Evolutionary conservation across 257 asterid species (phyloP).

Genomic region (Osmanthus fragrans): DNA sequence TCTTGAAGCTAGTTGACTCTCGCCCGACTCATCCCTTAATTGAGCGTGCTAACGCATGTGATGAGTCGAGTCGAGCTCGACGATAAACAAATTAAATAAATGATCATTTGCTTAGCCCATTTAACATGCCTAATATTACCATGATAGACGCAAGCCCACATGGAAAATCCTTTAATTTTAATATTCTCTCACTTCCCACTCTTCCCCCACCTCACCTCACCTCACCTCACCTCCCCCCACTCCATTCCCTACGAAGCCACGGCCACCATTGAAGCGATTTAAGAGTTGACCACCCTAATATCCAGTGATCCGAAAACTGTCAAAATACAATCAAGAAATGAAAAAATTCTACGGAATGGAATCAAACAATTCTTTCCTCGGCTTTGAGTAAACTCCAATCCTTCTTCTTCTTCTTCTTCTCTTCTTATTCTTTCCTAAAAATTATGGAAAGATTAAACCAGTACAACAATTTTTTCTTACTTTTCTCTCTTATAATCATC

Average conservation of each 20-base stretch:
- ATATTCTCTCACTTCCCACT: no score
- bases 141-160: background rate
- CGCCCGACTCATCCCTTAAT: no score
- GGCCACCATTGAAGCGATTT: background rate
- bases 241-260: no score
- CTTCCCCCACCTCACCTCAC: background rate
- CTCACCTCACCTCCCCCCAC: no score
- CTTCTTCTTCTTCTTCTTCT: slow-evolving; percentile 9
- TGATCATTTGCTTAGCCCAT: no score
- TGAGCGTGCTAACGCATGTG: no score
- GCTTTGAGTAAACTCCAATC: slow-evolving; percentile 50
- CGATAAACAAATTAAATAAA: no score
- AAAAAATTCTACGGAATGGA: background rate
- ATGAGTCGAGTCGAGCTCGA: no score
- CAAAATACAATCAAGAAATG: slow-evolving; percentile 10
- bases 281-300: slow-evolving; percentile 16
- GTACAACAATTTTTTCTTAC: slow-evolving; percentile 23
- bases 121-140: no score
- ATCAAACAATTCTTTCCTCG: slow-evolving; percentile 19
- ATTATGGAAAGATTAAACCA: slow-evolving; percentile 43
- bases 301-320: background rate
- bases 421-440: background rate
- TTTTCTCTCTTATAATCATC: slow-evolving; percentile 30
- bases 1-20: no score
- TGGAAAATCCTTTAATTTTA: background rate